Evolutionary conservation across 108 stramenopile species (phyloP).

Genomic region (Pseudonitzschia delicatissima): DNA sequence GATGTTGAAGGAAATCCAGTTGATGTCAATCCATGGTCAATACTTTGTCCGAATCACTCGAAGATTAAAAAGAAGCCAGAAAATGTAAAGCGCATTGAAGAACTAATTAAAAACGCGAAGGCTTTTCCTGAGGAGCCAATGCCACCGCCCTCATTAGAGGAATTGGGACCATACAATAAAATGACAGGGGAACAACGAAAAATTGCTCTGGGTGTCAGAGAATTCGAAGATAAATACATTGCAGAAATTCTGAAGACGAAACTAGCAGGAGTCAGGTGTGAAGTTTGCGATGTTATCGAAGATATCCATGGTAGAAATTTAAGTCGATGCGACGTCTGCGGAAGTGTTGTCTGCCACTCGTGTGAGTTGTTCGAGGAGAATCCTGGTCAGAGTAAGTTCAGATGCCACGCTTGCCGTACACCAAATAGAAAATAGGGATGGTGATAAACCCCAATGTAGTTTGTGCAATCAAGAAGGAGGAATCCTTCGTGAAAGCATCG

Average conservation of each 20-base stretch:
- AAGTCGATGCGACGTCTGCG: slow-evolving; percentile 51
- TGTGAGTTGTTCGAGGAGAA: slow-evolving; percentile 45
- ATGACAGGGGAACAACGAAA: slow-evolving; percentile 54
- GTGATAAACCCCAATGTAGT: slow-evolving; percentile 51
- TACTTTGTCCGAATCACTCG: slow-evolving; percentile 77
- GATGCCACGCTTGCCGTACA: slow-evolving; percentile 51
- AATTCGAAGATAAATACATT: slow-evolving; percentile 57
- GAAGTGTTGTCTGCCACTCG: slow-evolving; percentile 43
- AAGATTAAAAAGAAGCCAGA: slow-evolving; percentile 37
- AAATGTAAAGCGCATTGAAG: slow-evolving; percentile 1
- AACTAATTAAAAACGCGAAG: slow-evolving; percentile 53
- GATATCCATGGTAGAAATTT: slow-evolving; percentile 32
- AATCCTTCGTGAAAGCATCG: slow-evolving; percentile 33
- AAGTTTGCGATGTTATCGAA: slow-evolving; percentile 54
- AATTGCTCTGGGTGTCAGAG: slow-evolving; percentile 41
- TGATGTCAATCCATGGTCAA: slow-evolving; percentile 62
- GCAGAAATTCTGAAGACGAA: slow-evolving; percentile 44
- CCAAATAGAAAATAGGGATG: slow-evolving; percentile 25
- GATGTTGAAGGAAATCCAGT: slow-evolving; percentile 55
- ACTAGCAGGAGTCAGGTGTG: slow-evolving; percentile 57
- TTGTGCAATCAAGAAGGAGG: slow-evolving; percentile 67
- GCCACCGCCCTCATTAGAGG: slow-evolving; percentile 37
- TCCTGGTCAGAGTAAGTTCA: slow-evolving; percentile 19
- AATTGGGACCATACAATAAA: slow-evolving; percentile 62
- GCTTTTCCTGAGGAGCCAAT: slow-evolving; percentile 69